phyloP scores from a whole-genome alignment of 2,329 filamentous ascomycete genomes.

The Aaosphaeria pasadenensis region DNA sequence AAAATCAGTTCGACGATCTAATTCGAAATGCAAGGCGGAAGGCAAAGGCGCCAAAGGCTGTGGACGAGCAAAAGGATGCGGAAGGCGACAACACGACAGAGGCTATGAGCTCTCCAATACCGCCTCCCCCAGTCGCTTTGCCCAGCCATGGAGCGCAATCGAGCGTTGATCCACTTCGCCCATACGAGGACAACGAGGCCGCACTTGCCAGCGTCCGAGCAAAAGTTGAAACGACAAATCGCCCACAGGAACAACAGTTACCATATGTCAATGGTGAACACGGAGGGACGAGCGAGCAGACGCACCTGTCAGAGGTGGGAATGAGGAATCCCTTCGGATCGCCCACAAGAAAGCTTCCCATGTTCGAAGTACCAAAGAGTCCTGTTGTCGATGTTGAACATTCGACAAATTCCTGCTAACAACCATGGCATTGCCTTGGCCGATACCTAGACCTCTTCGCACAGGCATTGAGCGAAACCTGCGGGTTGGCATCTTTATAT shows the following conservation, averaged over 20 bases:
- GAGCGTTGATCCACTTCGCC: background rate
- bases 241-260: constrained; percentile 5
- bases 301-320: constrained; percentile 5
- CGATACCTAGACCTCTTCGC: too few species aligned
- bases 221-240: constrained; percentile 17
- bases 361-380: constrained; percentile 43
- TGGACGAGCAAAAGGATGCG: constrained; percentile 5
- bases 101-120: background rate
- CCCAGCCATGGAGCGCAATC: background rate
- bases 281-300: background rate
- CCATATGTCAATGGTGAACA: constrained; percentile 8
- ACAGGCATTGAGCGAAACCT: too few species aligned
- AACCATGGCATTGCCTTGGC: too few species aligned
- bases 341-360: constrained; percentile 35
- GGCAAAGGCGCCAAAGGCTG: constrained; percentile 35
- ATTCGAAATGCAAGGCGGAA: constrained; percentile 71
- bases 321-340: constrained; percentile 20
- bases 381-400: constrained; percentile 40
- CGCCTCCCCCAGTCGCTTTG: background rate
- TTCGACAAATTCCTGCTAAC: constrained; percentile 6
- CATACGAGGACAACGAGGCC: constrained; percentile 22
- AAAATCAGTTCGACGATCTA: constrained; percentile 71
- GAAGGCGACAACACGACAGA: background rate
- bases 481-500: too few species aligned
- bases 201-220: constrained; percentile 17